Evolutionary conservation across 1,284 basidiomycete species (phyloP).

Genomic region (Melampsora larici-populina): DNA sequence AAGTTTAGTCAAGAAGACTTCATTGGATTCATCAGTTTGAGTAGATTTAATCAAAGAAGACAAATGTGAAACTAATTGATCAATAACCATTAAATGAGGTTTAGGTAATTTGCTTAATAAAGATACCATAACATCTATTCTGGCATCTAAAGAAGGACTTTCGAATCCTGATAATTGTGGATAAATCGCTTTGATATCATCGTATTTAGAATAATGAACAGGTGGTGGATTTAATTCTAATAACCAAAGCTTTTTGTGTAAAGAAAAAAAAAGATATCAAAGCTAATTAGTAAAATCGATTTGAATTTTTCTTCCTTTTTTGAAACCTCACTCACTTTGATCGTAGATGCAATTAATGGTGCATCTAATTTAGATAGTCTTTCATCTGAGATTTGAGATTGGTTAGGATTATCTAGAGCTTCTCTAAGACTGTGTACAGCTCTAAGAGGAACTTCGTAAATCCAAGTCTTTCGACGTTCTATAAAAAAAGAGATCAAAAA

Average conservation of each 20-base stretch:
- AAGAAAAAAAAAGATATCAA: no score
- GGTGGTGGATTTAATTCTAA: slow-evolving; percentile 39
- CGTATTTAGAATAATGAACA: slow-evolving; percentile 27
- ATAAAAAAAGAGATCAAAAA: no score
- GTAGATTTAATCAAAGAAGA: slow-evolving; percentile 8
- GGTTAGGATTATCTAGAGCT: slow-evolving; percentile 23
- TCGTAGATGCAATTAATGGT: slow-evolving; percentile 19
- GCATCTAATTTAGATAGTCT: slow-evolving; percentile 11
- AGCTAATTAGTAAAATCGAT: no score
- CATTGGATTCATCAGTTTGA: slow-evolving; percentile 26
- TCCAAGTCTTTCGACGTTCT: slow-evolving; percentile 39
- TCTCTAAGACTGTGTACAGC: slow-evolving; percentile 28
- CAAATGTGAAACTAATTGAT: slow-evolving; percentile 25
- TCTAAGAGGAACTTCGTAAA: slow-evolving; percentile 33
- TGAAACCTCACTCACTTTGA: slow-evolving; percentile 23
- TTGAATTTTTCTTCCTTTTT: no score
- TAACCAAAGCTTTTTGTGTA: slow-evolving; percentile 30
- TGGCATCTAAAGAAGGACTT: slow-evolving; percentile 13
- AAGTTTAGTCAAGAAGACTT: slow-evolving; percentile 27
- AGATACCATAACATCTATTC: slow-evolving; percentile 28
- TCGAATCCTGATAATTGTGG: slow-evolving; percentile 28
- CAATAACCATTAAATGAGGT: slow-evolving; percentile 38
- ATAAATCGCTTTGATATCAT: slow-evolving; percentile 40
- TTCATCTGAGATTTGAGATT: slow-evolving; percentile 5
- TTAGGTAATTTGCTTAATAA: slow-evolving; percentile 32